Conservation (phyloP, 2,329 filamentous ascomycete genomes). For the Aspergillus arachidicola region DNA sequence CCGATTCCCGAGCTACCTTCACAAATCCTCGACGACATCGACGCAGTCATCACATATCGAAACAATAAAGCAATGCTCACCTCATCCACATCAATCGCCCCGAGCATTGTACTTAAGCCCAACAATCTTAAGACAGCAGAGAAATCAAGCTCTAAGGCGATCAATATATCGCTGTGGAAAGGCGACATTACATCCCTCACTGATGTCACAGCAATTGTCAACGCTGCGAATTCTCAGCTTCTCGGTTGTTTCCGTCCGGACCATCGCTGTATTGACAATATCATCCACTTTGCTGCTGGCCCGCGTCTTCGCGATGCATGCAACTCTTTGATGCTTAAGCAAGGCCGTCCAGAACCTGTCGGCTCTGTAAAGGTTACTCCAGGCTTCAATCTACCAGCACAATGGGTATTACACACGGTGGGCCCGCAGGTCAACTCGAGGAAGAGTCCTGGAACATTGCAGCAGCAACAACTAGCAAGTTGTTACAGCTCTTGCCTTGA, state of each 20-base stretch:
- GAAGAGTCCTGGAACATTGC: constrained; percentile 3
- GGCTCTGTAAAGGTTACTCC: constrained; percentile 20
- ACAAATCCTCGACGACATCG: constrained; percentile 12
- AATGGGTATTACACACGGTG: constrained; percentile 25
- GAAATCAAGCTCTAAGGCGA: not conserved
- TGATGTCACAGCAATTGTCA: constrained; percentile 26
- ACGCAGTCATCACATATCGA: constrained; percentile 16
- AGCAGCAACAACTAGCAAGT: constrained; percentile 16
- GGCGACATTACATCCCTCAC: constrained; percentile 27
- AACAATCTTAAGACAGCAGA: not conserved
- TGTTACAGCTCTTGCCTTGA: constrained; percentile 23
- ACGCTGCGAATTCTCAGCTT: constrained; percentile 24
- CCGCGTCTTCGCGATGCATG: constrained; percentile 26
- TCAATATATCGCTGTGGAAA: constrained; percentile 20
- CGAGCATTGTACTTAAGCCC: not conserved
- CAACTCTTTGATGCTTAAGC: constrained; percentile 15
- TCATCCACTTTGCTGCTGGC: constrained; percentile 26
- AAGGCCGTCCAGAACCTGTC: constrained; percentile 14
- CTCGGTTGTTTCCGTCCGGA: constrained; percentile 26
- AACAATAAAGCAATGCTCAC: constrained; percentile 16
- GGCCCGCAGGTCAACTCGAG: constrained; percentile 19
- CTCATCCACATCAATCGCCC: constrained; percentile 11
- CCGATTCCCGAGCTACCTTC: constrained; percentile 11
- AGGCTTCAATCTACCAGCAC: constrained; percentile 22
- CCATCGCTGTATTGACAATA: constrained; percentile 29